A percentile compares a stretch with the other conserved stretches of the same genome.
These are phyloP conservation scores for Lagenidium giganteum DNA, from an alignment of 352 stramenopile genomes.

Conservation along the genomic window DNA sequence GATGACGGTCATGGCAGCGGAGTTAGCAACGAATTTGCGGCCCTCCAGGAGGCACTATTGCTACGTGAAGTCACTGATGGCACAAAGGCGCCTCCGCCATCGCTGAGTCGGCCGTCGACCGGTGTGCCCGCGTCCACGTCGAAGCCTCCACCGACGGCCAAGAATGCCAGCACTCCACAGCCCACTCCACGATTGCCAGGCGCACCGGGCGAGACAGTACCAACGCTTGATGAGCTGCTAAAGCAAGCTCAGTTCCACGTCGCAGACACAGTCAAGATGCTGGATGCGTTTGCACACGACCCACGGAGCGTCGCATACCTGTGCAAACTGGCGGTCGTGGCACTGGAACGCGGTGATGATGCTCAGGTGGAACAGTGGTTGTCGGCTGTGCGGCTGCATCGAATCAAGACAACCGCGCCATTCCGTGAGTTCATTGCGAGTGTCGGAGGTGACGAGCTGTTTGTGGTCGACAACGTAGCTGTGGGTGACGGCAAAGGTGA, in stretches of 20 bases:
- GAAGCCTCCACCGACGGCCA: too few relatives aligned
- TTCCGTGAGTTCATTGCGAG: too few relatives aligned
- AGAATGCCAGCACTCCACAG: slow-evolving; percentile 3
- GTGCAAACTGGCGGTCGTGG: slow-evolving; percentile 15
- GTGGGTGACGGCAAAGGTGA: not conserved
- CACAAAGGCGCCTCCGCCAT: not conserved
- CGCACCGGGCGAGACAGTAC: slow-evolving; percentile 9
- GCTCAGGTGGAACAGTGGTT: slow-evolving; percentile 12
- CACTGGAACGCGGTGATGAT: slow-evolving; percentile 8
- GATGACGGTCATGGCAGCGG: too few relatives aligned
- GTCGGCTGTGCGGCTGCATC: too few relatives aligned
- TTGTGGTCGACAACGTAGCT: slow-evolving; percentile 18
- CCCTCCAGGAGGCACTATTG: slow-evolving; percentile 6
- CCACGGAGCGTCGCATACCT: slow-evolving; percentile 8
- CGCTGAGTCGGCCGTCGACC: too few relatives aligned
- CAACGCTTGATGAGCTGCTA: slow-evolving; percentile 31
- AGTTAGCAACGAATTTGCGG: slow-evolving; percentile 7
- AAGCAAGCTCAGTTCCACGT: slow-evolving; percentile 19
- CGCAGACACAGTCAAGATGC: slow-evolving; percentile 14
- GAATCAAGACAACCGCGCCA: too few relatives aligned
- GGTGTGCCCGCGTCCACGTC: too few relatives aligned
- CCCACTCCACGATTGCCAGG: slow-evolving; percentile 2
- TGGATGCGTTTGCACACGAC: slow-evolving; percentile 4
- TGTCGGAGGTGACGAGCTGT: slow-evolving; percentile 20
- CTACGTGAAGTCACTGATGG: not conserved